Percentiles rank a stretch among this genome's conserved stretches.
These are phyloP conservation scores for Eucalyptus brandiana DNA, from an alignment of 345 rosid genomes.

Conservation along the genomic window DNA sequence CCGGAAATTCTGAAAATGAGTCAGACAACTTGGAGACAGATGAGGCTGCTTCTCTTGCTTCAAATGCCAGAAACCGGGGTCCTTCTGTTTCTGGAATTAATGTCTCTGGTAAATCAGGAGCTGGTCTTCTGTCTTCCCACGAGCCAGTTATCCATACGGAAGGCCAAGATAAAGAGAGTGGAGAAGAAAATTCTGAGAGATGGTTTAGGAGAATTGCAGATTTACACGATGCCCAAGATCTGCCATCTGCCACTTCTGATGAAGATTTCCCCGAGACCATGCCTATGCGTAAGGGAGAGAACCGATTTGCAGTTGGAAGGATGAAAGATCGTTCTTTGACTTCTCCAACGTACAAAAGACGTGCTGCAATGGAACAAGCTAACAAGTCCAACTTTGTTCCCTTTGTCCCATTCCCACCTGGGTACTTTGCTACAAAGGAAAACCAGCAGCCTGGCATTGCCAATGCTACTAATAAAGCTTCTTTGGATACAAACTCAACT, in stretches of 20 bases:
- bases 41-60: background rate
- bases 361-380: constrained; percentile 38
- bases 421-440: constrained; percentile 51
- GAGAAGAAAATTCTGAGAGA: constrained; percentile 41
- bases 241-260: constrained; percentile 21
- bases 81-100: background rate
- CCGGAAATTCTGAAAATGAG: constrained; percentile 11
- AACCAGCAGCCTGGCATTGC: constrained; percentile 13
- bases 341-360: constrained; percentile 65
- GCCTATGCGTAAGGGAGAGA: constrained; percentile 80
- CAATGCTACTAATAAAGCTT: constrained; percentile 3
- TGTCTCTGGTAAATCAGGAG: background rate
- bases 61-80: background rate
- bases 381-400: constrained; percentile 50
- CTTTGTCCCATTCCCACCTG: constrained; percentile 81
- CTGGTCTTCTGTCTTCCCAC: background rate
- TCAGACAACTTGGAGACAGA: constrained; percentile 6
- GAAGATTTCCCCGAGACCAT: constrained; percentile 58
- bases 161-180: constrained; percentile 19
- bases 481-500: constrained; percentile 7
- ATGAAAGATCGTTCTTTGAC: constrained; percentile 70
- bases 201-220: constrained; percentile 68
- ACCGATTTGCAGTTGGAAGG: constrained; percentile 69
- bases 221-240: constrained; percentile 41
- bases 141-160: background rate